Evolutionary conservation across 1,284 basidiomycete species (phyloP).

Genomic region (Ganoderma resinaceum): DNA sequence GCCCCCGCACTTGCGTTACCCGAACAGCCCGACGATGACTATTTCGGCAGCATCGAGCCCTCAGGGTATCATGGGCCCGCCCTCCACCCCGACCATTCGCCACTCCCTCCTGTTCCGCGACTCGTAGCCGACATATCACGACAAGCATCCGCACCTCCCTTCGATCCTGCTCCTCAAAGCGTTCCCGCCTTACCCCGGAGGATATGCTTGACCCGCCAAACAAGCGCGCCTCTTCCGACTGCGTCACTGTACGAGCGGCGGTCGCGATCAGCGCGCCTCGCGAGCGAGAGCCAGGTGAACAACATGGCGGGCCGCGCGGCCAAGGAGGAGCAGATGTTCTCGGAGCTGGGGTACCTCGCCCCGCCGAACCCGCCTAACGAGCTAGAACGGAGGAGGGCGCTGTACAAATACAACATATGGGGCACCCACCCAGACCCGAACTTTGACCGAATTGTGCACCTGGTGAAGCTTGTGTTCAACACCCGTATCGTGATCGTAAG

Average conservation of each 20-base stretch:
- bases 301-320: conserved; percentile 53
- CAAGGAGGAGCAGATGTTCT: conserved; percentile 69
- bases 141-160: conserved; percentile 38
- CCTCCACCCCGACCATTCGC: background rate
- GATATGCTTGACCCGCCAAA: conserved; percentile 63
- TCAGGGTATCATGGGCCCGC: conserved; percentile 11
- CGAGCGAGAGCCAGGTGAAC: conserved; percentile 42
- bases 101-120: conserved; percentile 8
- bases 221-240: conserved; percentile 63
- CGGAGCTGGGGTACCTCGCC: conserved; percentile 73
- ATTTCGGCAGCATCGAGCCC: conserved; percentile 38
- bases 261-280: conserved; percentile 47
- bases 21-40: conserved; percentile 38
- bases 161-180: conserved; percentile 35
- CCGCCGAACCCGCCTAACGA: conserved; percentile 87
- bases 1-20: conserved; percentile 33
- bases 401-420: conserved; percentile 88
- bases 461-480: conserved; percentile 93
- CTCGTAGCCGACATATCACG: conserved; percentile 32
- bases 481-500: conserved; percentile 87
- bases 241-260: conserved; percentile 48
- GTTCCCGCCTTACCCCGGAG: conserved; percentile 58
- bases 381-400: conserved; percentile 76
- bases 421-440: conserved; percentile 86
- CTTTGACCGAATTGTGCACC: conserved; percentile 90